Percentiles rank a stretch among this genome's conserved stretches.
Conservation (phyloP, 108 stramenopile genomes). For the Fragilaria crotonensis region DNA sequence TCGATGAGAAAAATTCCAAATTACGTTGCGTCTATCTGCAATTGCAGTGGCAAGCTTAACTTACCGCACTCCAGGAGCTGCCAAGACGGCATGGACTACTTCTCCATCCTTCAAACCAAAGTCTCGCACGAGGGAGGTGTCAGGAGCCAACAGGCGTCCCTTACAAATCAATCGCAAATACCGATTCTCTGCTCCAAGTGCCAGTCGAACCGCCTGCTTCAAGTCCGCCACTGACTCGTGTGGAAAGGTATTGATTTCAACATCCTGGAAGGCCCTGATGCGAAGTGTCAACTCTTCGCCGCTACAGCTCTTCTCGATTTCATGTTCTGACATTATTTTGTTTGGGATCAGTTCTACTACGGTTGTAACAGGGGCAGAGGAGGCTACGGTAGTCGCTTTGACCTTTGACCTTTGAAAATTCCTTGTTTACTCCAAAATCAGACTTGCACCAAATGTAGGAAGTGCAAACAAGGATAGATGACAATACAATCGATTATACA, state of each 20-base stretch:
- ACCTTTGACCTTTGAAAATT: too few relatives aligned
- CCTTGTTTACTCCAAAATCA: too few relatives aligned
- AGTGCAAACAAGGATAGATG: too few relatives aligned
- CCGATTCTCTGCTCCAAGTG: conserved; percentile 12
- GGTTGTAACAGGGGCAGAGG: too few relatives aligned
- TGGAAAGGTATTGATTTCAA: conserved; percentile 7
- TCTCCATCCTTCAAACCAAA: conserved; percentile 37
- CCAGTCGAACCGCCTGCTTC: conserved; percentile 17
- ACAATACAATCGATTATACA: too few relatives aligned
- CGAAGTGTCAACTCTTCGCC: conserved; percentile 12
- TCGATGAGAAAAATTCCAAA: too few relatives aligned
- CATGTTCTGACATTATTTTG: too few relatives aligned
- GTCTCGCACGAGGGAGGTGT: conserved; percentile 32
- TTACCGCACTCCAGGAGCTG: conserved; percentile 19
- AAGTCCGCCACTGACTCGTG: conserved; percentile 14
- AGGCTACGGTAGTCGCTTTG: too few relatives aligned
- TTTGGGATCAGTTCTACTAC: too few relatives aligned
- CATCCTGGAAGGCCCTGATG: conserved; percentile 19
- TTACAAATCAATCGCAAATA: conserved; percentile 69
- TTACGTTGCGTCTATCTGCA: too few relatives aligned
- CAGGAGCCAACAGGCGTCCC: conserved; percentile 69
- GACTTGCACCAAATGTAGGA: too few relatives aligned
- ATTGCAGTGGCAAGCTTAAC: not conserved
- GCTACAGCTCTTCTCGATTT: too few relatives aligned
- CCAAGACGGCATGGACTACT: conserved; percentile 73